phyloP scores from a whole-genome alignment of 176 grass and related monocot species.

The Secale cereale region DNA sequence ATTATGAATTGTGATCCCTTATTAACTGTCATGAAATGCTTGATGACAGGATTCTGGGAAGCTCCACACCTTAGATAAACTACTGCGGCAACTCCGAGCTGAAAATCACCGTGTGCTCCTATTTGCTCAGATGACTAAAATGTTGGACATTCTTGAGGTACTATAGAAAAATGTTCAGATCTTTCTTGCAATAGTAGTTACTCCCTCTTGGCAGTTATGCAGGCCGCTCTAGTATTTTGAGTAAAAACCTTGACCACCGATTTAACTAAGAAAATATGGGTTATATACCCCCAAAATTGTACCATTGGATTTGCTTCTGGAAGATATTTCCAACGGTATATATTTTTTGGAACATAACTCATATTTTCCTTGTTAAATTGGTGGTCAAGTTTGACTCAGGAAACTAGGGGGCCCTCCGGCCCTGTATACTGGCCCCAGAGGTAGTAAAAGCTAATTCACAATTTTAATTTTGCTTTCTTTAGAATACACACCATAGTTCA shows the following conservation, averaged over 20 bases:
- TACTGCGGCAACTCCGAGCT: conserved; percentile 79
- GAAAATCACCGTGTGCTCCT: conserved; percentile 95
- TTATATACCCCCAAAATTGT: background rate
- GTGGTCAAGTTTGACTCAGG: background rate
- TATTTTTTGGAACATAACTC: background rate
- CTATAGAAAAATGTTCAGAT: background rate
- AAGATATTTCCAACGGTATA: background rate
- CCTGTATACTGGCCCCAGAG: background rate
- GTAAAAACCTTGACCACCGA: background rate
- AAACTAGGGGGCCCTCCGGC: background rate
- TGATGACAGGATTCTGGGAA: conserved; percentile 93
- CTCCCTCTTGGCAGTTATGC: background rate
- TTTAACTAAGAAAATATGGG: background rate
- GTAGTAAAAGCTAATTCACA: background rate
- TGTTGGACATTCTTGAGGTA: conserved; percentile 99
- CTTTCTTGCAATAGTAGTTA: background rate
- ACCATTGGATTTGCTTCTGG: background rate
- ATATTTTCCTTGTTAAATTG: background rate
- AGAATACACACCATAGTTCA: background rate
- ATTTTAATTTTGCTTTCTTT: background rate
- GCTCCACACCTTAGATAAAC: conserved; percentile 85
- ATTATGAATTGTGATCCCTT: background rate
- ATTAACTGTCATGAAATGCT: conserved; percentile 30
- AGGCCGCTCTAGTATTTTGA: background rate
- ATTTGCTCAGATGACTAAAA: conserved; percentile 99